Evolutionary conservation across 495 filamentous ascomycete genomes (phyloP).

Genomic region (Penicillium paxilli): DNA sequence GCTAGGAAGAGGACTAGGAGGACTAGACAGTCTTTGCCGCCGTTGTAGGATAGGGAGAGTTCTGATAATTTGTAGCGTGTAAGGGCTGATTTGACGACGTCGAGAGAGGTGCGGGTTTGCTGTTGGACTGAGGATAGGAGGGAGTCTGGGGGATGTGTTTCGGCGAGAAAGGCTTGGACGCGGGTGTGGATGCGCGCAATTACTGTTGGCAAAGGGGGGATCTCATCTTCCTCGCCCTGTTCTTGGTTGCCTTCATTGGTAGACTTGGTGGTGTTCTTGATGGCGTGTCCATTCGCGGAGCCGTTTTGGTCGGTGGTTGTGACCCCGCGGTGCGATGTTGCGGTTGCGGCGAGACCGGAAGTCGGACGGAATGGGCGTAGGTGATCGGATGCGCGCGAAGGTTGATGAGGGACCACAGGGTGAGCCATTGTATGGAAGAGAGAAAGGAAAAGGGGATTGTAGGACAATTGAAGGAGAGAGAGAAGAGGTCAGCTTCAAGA

Average conservation of each 20-base stretch:
- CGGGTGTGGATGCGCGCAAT: conserved; percentile 63
- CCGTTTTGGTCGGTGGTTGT: conserved; percentile 7
- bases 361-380: conserved; percentile 19
- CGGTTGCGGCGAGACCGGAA: conserved; percentile 1
- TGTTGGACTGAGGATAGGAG: conserved; percentile 64
- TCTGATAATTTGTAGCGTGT: conserved; percentile 70
- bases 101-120: conserved; percentile 69
- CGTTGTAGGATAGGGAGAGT: conserved; percentile 92
- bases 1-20: conserved; percentile 87
- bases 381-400: conserved; percentile 13
- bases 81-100: conserved; percentile 71
- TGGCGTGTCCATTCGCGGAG: conserved; percentile 2
- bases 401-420: not conserved
- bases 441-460: not conserved
- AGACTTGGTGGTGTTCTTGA: conserved; percentile 14
- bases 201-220: conserved; percentile 38
- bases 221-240: not conserved
- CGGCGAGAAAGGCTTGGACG: conserved; percentile 67
- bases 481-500: not conserved
- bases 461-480: not conserved
- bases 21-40: conserved; percentile 96
- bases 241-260: not conserved
- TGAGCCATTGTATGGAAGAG: not conserved
- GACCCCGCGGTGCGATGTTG: conserved; percentile 13
- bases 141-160: conserved; percentile 54